phyloP scores from a whole-genome alignment of 129 eudicot species.

The Flaveria robusta region DNA sequence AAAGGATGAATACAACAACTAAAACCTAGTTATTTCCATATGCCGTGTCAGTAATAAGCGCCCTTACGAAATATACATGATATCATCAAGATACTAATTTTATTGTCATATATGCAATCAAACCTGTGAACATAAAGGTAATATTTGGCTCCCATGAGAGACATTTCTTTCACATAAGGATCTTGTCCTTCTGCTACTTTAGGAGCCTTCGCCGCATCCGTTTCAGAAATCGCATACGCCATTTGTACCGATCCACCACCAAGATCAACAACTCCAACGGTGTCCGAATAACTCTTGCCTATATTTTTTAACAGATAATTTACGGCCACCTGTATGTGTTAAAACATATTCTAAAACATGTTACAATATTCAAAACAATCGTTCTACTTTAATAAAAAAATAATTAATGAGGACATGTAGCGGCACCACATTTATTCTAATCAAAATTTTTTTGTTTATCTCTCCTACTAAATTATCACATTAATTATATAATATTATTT shows the following conservation, averaged over 20 bases:
- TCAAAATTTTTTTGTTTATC: too few relatives aligned
- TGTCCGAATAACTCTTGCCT: constrained; percentile 66
- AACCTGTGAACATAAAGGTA: constrained; percentile 97
- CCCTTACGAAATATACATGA: too few relatives aligned
- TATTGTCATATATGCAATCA: background rate
- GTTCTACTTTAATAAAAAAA: too few relatives aligned
- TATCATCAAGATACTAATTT: too few relatives aligned
- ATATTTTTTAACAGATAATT: constrained; percentile 77
- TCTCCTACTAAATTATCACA: too few relatives aligned
- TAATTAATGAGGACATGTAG: too few relatives aligned
- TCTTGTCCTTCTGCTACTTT: constrained; percentile 63
- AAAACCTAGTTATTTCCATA: too few relatives aligned
- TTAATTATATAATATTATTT: too few relatives aligned
- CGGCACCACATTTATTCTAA: too few relatives aligned
- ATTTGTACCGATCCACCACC: constrained; percentile 99
- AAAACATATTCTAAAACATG: constrained; percentile 1
- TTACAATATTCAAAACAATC: background rate
- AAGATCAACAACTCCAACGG: constrained; percentile 97
- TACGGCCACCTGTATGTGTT: constrained; percentile 68
- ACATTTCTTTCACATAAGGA: constrained; percentile 82
- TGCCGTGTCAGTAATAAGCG: too few relatives aligned
- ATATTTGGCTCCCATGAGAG: constrained; percentile 80
- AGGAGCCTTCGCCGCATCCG: constrained; percentile 93
- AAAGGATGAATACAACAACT: too few relatives aligned
- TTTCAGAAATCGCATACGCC: constrained; percentile 96